These are phyloP conservation scores for Monilinia fructigena DNA, from an alignment of 2,329 filamentous ascomycete species.

Conservation along the genomic window DNA sequence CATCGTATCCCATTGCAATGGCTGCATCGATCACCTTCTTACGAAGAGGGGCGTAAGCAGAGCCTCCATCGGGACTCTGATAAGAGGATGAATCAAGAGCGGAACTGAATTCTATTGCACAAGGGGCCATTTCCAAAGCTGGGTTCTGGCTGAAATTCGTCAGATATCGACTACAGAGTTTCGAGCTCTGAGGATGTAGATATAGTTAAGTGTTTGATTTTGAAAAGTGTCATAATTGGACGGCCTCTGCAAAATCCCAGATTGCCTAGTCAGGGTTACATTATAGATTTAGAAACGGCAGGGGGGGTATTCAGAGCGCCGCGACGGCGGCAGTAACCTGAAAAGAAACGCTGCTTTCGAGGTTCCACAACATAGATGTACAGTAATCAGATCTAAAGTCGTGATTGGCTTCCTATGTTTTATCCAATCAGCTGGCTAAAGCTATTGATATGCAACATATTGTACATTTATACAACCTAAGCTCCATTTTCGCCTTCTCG, in stretches of 20 bases:
- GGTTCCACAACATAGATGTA: neutral
- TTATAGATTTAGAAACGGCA: neutral
- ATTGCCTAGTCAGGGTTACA: neutral
- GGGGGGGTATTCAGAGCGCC: neutral
- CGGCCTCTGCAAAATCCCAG: neutral
- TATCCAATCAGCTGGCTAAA: constrained; percentile 12
- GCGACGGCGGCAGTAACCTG: neutral
- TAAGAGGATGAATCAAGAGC: constrained; percentile 20
- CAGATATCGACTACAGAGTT: neutral
- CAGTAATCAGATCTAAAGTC: neutral
- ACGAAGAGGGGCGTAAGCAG: constrained; percentile 18
- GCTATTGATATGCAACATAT: constrained; percentile 9
- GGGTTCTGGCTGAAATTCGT: neutral
- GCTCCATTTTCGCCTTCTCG: neutral
- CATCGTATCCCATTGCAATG: constrained; percentile 23
- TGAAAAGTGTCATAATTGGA: neutral
- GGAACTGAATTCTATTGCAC: constrained; percentile 10
- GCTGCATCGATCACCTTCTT: constrained; percentile 7
- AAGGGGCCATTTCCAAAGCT: neutral
- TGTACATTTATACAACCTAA: constrained; percentile 13
- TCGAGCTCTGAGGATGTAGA: neutral
- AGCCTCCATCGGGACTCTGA: constrained; percentile 20
- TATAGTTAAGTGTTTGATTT: neutral
- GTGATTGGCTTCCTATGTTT: neutral
- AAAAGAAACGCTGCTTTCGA: neutral